phyloP scores from a whole-genome alignment of 306 rosid genomes.

The Sphenostylis stenocarpa region DNA sequence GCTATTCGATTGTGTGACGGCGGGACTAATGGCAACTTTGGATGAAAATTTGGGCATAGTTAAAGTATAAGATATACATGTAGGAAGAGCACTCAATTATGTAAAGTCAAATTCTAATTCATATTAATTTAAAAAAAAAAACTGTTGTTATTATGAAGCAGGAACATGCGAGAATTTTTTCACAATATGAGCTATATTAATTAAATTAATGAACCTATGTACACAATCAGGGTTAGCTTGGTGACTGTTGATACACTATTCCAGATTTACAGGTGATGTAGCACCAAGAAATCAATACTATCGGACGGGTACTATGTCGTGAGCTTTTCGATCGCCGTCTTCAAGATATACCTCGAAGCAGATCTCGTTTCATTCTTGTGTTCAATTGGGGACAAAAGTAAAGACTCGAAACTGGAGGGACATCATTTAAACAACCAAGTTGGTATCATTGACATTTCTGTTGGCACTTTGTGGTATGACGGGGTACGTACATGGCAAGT shows the following conservation, averaged over 20 bases:
- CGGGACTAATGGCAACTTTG: not conserved
- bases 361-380: not conserved
- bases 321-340: not conserved
- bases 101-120: not conserved
- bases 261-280: not conserved
- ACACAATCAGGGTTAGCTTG: not conserved
- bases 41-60: not conserved
- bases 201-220: not conserved
- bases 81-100: not conserved
- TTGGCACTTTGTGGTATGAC: not conserved
- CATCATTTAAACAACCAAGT: not conserved
- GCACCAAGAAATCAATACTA: not conserved
- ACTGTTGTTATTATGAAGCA: too few species aligned
- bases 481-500: too few species aligned
- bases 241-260: not conserved
- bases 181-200: not conserved
- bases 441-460: not conserved
- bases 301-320: not conserved
- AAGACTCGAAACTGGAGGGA: not conserved
- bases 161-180: too few species aligned
- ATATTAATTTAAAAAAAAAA: not conserved
- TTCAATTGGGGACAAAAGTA: not conserved
- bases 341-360: not conserved
- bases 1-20: not conserved
- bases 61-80: too few species aligned